Evolutionary conservation across 2,329 filamentous ascomycete species (phyloP).

Genomic region (Aspergillus novofumigatus): DNA sequence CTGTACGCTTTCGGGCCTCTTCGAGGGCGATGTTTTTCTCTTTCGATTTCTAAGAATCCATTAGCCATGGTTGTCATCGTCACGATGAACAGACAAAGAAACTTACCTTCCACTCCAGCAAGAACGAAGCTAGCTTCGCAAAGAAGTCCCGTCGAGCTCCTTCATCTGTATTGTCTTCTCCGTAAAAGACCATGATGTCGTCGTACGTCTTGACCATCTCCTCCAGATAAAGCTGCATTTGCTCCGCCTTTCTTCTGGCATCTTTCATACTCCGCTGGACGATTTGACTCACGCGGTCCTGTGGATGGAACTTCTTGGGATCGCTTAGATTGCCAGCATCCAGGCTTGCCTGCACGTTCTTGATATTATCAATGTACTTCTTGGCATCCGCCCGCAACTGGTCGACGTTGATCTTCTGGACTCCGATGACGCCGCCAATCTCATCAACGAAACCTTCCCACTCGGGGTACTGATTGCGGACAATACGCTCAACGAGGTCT

Average conservation of each 20-base stretch:
- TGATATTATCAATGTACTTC: constrained; percentile 91
- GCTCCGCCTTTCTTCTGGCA: constrained; percentile 88
- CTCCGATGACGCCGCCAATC: constrained; percentile 70
- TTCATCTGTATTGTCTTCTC: constrained; percentile 87
- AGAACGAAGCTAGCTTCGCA: constrained; percentile 82
- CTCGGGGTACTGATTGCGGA: constrained; percentile 91
- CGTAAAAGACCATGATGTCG: constrained; percentile 94
- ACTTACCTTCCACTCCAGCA: constrained; percentile 80
- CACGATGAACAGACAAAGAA: constrained; percentile 10
- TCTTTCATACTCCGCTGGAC: constrained; percentile 96
- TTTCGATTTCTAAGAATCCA: constrained; percentile 62
- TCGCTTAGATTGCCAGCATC: constrained; percentile 94
- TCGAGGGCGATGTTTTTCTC: constrained; percentile 87
- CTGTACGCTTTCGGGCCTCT: constrained; percentile 77
- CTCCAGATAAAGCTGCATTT: constrained; percentile 88
- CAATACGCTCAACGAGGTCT: constrained; percentile 92
- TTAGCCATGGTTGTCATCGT: constrained; percentile 7
- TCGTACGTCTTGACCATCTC: constrained; percentile 90
- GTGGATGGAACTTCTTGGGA: constrained; percentile 94
- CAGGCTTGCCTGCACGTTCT: constrained; percentile 85
- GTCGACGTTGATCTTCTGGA: constrained; percentile 92
- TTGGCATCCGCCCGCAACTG: constrained; percentile 82
- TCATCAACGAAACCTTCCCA: constrained; percentile 88
- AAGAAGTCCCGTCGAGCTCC: constrained; percentile 96
- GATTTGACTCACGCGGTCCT: constrained; percentile 88